Conservation (phyloP, 805 yeast genomes). For the Cyberlindnera mycetangii region DNA sequence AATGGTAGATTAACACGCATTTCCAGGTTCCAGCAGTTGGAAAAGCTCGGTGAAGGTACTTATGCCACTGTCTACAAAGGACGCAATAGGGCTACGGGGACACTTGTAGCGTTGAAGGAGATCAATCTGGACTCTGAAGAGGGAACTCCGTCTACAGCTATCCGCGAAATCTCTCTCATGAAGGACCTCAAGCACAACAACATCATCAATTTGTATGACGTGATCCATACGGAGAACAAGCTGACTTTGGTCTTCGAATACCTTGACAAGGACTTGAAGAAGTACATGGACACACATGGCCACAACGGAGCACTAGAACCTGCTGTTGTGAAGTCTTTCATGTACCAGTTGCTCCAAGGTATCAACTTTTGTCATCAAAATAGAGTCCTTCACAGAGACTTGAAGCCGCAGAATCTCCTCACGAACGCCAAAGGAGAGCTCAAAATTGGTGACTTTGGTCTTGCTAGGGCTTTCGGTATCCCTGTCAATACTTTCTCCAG, state of each 20-base stretch:
- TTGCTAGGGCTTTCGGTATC: slow-evolving; percentile 96
- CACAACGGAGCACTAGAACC: slow-evolving; percentile 89
- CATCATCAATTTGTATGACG: slow-evolving; percentile 89
- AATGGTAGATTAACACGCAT: slow-evolving; percentile 6
- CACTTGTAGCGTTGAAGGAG: slow-evolving; percentile 91
- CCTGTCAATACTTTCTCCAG: slow-evolving; percentile 97
- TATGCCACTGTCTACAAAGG: slow-evolving; percentile 99
- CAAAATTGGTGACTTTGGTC: slow-evolving; percentile 94
- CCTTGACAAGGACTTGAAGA: slow-evolving; percentile 90
- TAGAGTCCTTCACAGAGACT: slow-evolving; percentile 66
- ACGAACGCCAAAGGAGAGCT: slow-evolving; percentile 88
- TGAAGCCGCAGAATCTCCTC: slow-evolving; percentile 92
- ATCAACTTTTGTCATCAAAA: slow-evolving; percentile 66
- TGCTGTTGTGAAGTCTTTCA: slow-evolving; percentile 79
- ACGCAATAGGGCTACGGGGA: slow-evolving; percentile 79
- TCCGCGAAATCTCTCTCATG: slow-evolving; percentile 92
- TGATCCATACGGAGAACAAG: slow-evolving; percentile 95
- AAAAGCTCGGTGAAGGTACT: slow-evolving; percentile 91
- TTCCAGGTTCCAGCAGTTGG: slow-evolving; percentile 44
- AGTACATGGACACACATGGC: slow-evolving; percentile 88
- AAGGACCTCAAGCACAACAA: slow-evolving; percentile 92
- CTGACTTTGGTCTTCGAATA: slow-evolving; percentile 90
- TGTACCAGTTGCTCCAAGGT: slow-evolving; percentile 91
- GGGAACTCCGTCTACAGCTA: slow-evolving; percentile 98
- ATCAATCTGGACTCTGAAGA: slow-evolving; percentile 91